Conservation (phyloP, 208 protist species). For the Trypanosomatidae sp. region DNA sequence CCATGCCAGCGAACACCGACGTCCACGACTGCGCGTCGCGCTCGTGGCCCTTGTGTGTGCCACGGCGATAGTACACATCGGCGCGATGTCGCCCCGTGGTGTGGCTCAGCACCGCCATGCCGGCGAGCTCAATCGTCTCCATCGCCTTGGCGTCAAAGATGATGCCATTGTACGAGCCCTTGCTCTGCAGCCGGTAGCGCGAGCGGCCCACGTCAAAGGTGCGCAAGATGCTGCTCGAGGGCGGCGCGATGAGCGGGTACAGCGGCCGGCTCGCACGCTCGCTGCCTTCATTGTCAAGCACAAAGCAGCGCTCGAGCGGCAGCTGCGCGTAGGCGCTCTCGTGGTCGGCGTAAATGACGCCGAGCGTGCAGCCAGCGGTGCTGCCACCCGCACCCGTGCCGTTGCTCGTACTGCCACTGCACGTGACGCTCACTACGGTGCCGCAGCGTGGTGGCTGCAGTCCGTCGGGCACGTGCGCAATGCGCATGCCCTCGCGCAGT, state of each 20-base stretch:
- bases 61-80: constrained; percentile 78
- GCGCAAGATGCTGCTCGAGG: constrained; percentile 36
- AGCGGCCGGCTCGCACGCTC: constrained; percentile 14
- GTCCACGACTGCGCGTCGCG: constrained; percentile 50
- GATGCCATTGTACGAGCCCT: constrained; percentile 79
- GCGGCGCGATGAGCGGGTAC: constrained; percentile 49
- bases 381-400: constrained; percentile 21
- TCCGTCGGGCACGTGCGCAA: constrained; percentile 42
- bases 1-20: constrained; percentile 49
- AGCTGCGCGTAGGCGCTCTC: constrained; percentile 35
- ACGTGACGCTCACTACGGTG: constrained; percentile 18
- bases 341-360: constrained; percentile 44
- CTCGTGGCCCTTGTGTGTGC: constrained; percentile 46
- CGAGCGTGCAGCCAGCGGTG: constrained; percentile 13
- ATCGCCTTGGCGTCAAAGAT: constrained; percentile 81
- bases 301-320: constrained; percentile 37
- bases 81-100: constrained; percentile 62
- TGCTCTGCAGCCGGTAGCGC: constrained; percentile 50
- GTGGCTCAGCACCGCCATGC: constrained; percentile 51
- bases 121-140: constrained; percentile 54
- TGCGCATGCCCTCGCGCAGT: constrained; percentile 23
- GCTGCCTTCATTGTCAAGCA: constrained; percentile 59
- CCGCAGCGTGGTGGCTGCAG: constrained; percentile 50
- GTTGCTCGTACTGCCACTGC: constrained; percentile 18
- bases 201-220: constrained; percentile 78